Conservation (phyloP, 1,284 basidiomycete species). For the Mycena citricolor region DNA sequence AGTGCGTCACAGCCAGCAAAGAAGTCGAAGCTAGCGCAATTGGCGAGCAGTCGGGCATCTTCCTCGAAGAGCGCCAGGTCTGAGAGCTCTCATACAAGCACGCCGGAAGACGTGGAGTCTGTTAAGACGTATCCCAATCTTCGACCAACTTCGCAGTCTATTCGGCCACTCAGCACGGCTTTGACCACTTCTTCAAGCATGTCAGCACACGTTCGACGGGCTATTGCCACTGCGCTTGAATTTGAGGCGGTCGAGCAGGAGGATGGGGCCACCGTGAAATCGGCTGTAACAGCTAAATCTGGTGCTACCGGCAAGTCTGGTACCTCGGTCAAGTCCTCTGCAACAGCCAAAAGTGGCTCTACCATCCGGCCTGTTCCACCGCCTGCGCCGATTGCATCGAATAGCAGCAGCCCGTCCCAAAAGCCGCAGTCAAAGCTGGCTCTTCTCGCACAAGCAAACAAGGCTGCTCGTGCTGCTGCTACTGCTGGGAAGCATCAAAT, state of each 20-base stretch:
- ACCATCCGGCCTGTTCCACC: constrained; percentile 5
- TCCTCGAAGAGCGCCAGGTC: constrained; percentile 39
- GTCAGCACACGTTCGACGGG: constrained; percentile 56
- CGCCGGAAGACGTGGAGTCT: constrained; percentile 51
- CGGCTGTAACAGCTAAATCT: constrained; percentile 26
- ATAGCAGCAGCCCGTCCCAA: constrained; percentile 18
- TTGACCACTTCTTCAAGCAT: constrained; percentile 46
- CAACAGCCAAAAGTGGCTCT: constrained; percentile 10
- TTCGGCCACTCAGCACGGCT: constrained; percentile 37
- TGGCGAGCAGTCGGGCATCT: constrained; percentile 60
- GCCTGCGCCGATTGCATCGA: too few relatives aligned
- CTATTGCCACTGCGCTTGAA: constrained; percentile 54
- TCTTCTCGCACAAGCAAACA: constrained; percentile 56
- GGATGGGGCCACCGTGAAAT: constrained; percentile 21
- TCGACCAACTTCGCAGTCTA: constrained; percentile 60
- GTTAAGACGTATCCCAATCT: constrained; percentile 66
- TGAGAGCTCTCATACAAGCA: constrained; percentile 49
- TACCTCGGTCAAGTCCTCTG: background rate
- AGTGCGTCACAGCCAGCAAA: constrained; percentile 30
- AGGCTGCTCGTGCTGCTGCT: constrained; percentile 52
- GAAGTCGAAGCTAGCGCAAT: constrained; percentile 60
- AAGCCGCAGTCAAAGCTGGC: constrained; percentile 67
- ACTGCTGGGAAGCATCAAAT: constrained; percentile 45
- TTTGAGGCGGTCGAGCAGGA: constrained; percentile 42
- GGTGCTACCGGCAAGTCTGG: background rate